Percentiles rank a stretch among this genome's conserved stretches.
Evolutionary conservation across 2,329 filamentous ascomycete genomes (phyloP).

Genomic region (Colletotrichum siamense): DNA sequence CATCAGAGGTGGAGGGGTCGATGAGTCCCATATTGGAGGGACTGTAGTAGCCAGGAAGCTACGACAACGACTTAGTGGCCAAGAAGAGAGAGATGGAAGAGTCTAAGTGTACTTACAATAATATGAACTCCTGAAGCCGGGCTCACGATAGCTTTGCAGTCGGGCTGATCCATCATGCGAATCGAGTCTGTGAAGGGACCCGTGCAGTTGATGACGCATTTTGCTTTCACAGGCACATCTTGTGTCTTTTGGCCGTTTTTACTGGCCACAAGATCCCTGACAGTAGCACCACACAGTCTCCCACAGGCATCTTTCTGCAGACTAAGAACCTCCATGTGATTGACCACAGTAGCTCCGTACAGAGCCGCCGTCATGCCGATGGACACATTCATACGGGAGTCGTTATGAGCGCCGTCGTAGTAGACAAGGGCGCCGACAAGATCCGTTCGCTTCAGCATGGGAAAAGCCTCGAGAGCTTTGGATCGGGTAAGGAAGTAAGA

Average conservation of each 20-base stretch:
- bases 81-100: background rate
- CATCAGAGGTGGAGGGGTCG: constrained; percentile 85
- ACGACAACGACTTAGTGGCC: background rate
- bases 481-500: constrained; percentile 88
- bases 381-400: constrained; percentile 91
- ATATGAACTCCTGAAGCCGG: constrained; percentile 87
- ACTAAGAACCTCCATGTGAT: constrained; percentile 81
- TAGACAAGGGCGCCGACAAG: constrained; percentile 85
- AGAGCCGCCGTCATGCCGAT: constrained; percentile 88
- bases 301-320: constrained; percentile 78
- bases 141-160: constrained; percentile 78
- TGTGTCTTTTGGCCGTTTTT: constrained; percentile 65
- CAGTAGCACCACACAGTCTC: constrained; percentile 73
- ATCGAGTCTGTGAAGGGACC: constrained; percentile 88
- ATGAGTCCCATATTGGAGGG: constrained; percentile 87
- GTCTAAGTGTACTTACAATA: constrained; percentile 44
- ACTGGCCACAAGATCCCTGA: constrained; percentile 73
- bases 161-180: constrained; percentile 81
- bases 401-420: constrained; percentile 91
- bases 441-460: constrained; percentile 83
- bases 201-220: constrained; percentile 86
- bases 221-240: constrained; percentile 76
- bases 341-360: constrained; percentile 82
- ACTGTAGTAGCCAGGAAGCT: constrained; percentile 83
- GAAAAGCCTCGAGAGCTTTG: constrained; percentile 86